Base-by-base conservation (phyloP, 208 protist genomes). In the Leishmania tropica region DNA sequence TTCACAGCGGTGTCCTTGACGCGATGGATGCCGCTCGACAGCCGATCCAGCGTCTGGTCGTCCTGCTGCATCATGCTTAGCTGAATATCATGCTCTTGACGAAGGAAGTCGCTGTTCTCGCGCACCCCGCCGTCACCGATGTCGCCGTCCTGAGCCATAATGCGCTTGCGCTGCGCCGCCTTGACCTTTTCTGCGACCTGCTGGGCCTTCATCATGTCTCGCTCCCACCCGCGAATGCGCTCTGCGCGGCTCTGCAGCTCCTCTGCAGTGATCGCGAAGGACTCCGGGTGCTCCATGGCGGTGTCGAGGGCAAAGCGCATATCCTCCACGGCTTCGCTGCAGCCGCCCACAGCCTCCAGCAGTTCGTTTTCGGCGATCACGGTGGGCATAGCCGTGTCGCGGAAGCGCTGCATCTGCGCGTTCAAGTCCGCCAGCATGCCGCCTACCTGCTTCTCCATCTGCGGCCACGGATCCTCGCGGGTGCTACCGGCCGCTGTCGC, bases 241-340 rank as follows among this genome's bases (percentile, higher is more conserved):
- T 94, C 90, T 28, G 90, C 88, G 1, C 92, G 90, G 35, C 78
- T 77, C 77, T 96, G 87, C 68, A 97, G 83, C 67, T 95, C 92
- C 56, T 97, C 90, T 2, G 88, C 88, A 10, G 90, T 88, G 76
- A 96, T 94, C 31, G 83, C 70, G 75, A 97, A 96, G 8, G 90
- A 86, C 84, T 96, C 92, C 17, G 94, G 92, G 79, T 95, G 92
- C 74, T 97, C 89, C 86, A 93, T 92, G 28, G 89, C 91, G 67
- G 88, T 90, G 78, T 96, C 92, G 13, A 95, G 85, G 8, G 92
- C 92, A 24, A 90, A 92, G 13, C 92, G 94, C 94, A 97, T 95
- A 77, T 93, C 92, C 72, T 91, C 90, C 19, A 97, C 88, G 13
- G 86, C 85, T 84, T 94, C 94, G 31, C 72, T 88, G 72, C 85